Base-by-base conservation (phyloP, 306 rosid genomes). In the Dalbergia cultrata region DNA sequence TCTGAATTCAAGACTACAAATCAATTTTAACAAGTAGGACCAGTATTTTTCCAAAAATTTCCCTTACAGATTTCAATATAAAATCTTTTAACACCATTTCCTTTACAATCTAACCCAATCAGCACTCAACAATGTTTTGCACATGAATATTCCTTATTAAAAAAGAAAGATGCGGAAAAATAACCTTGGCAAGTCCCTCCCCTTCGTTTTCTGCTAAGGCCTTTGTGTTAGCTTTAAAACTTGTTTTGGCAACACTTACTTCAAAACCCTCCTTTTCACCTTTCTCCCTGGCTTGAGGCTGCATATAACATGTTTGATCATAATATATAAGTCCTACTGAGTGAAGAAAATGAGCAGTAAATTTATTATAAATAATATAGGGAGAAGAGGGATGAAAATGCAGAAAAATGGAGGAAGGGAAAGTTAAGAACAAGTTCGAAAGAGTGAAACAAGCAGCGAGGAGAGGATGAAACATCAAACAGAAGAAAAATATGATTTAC, bases 201-300 rank as follows among this genome's bases (percentile, higher is more conserved):
- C 90, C 97, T 90, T 92, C 97, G 37, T 90, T 92, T 90, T 92
- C 97, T 83, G 92, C 97, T 0, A 92, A 87, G 79, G 97, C 97
- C 88, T 92, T 92, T 26, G 97, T 90, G 91, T 92, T 92, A 67
- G 97, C 97, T 90, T 92, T 92, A 79, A 92, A 92, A 76, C 97
- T 92, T 73, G 97, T 92, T 88, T 88, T 92, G 86, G 94, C 77
- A 78, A 92, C 58, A 68, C 92, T 78, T 26, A 92, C 80, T 84
- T 88, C 91, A 84, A 92, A 92, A 31, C 94, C 94, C 71, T 87
- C 97, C 58, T 84, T 88, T 76, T 84, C 88, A 44, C 86, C 92
- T 79, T 87, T 87, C 83, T 88, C 94, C 82, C 97, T 88, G 67
- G 94, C 97, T 86, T 90, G 94, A 84, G 94, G 97, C 97, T 90